These are phyloP conservation scores for Chloranthus sessilifolius DNA, from an alignment of 164 flowering plant species.

Conservation along the genomic window DNA sequence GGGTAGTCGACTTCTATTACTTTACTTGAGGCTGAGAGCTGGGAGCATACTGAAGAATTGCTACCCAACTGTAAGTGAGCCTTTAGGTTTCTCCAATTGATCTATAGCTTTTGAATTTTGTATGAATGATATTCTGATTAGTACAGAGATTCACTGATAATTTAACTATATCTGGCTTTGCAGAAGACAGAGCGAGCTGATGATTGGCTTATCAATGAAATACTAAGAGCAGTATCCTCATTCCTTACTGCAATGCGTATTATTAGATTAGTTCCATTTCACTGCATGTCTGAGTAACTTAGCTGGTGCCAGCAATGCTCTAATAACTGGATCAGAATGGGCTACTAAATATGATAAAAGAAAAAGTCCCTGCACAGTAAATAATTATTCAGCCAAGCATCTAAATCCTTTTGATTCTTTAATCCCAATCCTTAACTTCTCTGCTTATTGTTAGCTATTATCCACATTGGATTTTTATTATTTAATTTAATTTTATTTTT, in stretches of 20 bases:
- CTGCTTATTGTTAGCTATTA: too few relatives aligned
- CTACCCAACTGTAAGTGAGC: slow-evolving; percentile 63
- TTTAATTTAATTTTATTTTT: too few relatives aligned
- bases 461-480: too few relatives aligned
- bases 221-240: slow-evolving; percentile 87
- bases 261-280: too few relatives aligned
- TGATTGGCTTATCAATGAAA: slow-evolving; percentile 65
- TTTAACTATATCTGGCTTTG: slow-evolving; percentile 12
- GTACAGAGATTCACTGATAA: neutral
- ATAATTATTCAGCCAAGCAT: too few relatives aligned
- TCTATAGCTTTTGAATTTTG: slow-evolving; percentile 5
- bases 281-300: too few relatives aligned
- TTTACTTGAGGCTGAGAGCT: slow-evolving; percentile 50
- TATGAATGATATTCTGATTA: neutral
- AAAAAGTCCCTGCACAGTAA: too few relatives aligned
- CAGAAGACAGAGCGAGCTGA: slow-evolving; percentile 71
- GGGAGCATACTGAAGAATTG: slow-evolving; percentile 50
- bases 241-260: neutral
- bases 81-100: slow-evolving; percentile 8
- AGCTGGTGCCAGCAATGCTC: too few relatives aligned
- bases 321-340: too few relatives aligned
- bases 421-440: too few relatives aligned
- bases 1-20: slow-evolving; percentile 56
- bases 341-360: too few relatives aligned
- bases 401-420: too few relatives aligned